Evolutionary conservation across 306 rosid species (phyloP).

Genomic region (Quercus agrifolia): DNA sequence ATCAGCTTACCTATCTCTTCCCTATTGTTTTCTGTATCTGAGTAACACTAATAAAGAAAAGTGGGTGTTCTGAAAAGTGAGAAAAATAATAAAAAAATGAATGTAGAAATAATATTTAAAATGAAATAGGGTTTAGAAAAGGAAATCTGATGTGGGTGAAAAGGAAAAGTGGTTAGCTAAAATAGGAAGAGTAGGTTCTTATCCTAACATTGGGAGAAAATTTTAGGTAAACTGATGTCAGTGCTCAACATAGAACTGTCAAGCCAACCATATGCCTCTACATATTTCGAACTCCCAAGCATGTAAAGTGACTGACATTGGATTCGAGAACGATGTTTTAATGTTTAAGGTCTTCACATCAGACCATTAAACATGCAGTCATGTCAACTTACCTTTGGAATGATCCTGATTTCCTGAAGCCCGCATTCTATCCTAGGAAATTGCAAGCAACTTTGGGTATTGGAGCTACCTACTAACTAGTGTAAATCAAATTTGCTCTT

Average conservation of each 20-base stretch:
- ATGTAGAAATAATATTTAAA: too few relatives aligned
- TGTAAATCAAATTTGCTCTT: conserved; percentile 7
- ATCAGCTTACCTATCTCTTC: too few relatives aligned
- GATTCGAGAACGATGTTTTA: neutral
- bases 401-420: conserved; percentile 18
- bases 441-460: conserved; percentile 14
- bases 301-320: conserved; percentile 21
- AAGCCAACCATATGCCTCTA: conserved; percentile 13
- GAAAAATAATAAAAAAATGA: too few relatives aligned
- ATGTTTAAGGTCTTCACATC: conserved; percentile 1
- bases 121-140: too few relatives aligned
- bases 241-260: neutral
- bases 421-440: conserved; percentile 24
- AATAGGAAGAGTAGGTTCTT: too few relatives aligned
- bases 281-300: conserved; percentile 17
- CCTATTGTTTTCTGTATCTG: too few relatives aligned
- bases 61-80: too few relatives aligned
- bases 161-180: too few relatives aligned
- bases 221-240: too few relatives aligned
- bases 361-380: conserved; percentile 5
- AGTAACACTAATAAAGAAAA: too few relatives aligned
- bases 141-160: too few relatives aligned
- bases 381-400: conserved; percentile 19
- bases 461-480: conserved; percentile 18
- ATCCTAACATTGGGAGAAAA: too few relatives aligned